Evolutionary conservation across 495 filamentous ascomycete genomes (phyloP), one percentile per base, ranked within the genome.

Genomic region (Rhizodiscina lignyota): DNA sequence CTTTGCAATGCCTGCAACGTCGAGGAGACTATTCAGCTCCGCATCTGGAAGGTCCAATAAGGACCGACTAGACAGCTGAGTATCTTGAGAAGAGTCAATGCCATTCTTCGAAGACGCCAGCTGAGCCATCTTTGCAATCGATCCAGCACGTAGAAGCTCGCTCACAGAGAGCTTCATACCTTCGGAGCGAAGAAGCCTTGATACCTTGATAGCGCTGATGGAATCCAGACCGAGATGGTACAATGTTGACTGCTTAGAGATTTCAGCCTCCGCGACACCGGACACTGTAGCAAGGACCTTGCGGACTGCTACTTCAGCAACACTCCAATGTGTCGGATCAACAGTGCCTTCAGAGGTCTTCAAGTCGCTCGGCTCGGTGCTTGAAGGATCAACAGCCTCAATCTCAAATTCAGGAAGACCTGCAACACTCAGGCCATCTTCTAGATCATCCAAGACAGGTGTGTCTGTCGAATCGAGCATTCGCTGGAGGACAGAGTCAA

Each of bases 211-310:
- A 6, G 83, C 80, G 35, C 77, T 81, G 47, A 96, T 83, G 2
- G 86, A 94, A 49, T 96, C 86, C 23, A 94, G 63, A 4, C 87
- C 86, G 4, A 96, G 64, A 43, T 81, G 74, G 49, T 87, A 91
- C 17, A 94, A 79, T 17, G 68, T 82, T 26, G 74, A 63, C n/a
- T 58, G 54, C 20, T 64, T 63, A 5, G 59, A 51, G 23, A 94
- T 85, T 8, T 66, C 56, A 2, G 65, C 46, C n/a, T 62, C 55
- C 0, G 76, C 52, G 0, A 82, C 51, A 8, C 65, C 67, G 0
- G 81, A 75, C 3, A 84, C 59, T 20, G 71, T 54, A 0, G 76
- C 63, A 12, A 94, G 62, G 1, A 75, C 67, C 30, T 62, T 56
- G 0, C 77, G 61, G 36, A 94, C 67, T 0, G 40, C 58, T 2